Evolutionary conservation across 2,329 filamentous ascomycete species (phyloP).

Genomic region (Didymosphaeria variabile): DNA sequence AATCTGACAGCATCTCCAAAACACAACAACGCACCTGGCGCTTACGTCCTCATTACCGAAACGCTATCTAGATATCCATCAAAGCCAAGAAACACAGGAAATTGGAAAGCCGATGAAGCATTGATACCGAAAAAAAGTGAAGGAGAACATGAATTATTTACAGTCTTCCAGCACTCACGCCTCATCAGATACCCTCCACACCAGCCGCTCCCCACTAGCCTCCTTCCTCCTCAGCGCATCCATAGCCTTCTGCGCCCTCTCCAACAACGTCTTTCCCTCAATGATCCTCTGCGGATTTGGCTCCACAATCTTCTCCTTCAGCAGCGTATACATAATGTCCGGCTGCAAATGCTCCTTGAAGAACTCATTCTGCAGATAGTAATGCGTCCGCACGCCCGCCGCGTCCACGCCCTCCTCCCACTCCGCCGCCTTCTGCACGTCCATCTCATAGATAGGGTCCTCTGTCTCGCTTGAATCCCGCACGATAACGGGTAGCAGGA

Average conservation of each 20-base stretch:
- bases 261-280: conserved; percentile 54
- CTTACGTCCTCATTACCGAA: not conserved
- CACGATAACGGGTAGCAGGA: conserved; percentile 69
- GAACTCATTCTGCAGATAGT: conserved; percentile 64
- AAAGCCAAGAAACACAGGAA: too few relatives aligned
- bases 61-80: too few relatives aligned
- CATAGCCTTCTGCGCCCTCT: conserved; percentile 55
- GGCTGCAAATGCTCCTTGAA: conserved; percentile 65
- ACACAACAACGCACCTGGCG: not conserved
- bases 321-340: conserved; percentile 63
- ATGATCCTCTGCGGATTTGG: conserved; percentile 54
- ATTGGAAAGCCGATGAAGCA: too few relatives aligned
- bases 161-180: not conserved
- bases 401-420: conserved; percentile 65
- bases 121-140: too few relatives aligned
- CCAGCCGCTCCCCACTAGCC: conserved; percentile 56
- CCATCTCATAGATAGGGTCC: conserved; percentile 64
- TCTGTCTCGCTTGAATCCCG: conserved; percentile 59
- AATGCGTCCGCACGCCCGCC: conserved; percentile 65
- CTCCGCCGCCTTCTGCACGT: conserved; percentile 54
- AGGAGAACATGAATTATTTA: not conserved
- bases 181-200: conserved; percentile 49
- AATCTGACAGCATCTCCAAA: not conserved
- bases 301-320: conserved; percentile 51
- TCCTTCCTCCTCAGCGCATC: conserved; percentile 54